Evolutionary conservation across 768 basidiomycete species (phyloP).

Genomic region (Strobilomyces echinocephalus): DNA sequence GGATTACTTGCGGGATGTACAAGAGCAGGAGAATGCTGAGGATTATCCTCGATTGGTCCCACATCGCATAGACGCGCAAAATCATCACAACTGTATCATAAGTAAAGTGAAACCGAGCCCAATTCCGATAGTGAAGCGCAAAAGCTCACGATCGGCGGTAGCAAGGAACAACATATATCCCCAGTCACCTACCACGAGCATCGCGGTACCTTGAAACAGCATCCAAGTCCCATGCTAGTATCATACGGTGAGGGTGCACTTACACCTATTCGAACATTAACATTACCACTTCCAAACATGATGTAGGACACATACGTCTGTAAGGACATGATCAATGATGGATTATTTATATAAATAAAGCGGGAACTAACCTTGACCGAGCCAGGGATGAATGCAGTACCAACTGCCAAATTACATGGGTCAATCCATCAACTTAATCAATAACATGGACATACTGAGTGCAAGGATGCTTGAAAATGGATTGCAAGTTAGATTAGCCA

Average conservation of each 20-base stretch:
- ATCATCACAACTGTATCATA: not conserved
- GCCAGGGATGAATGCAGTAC: too few species aligned
- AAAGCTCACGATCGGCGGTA: not conserved
- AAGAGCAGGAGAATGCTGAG: not conserved
- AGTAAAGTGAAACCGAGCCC: not conserved
- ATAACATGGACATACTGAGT: not conserved
- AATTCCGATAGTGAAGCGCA: not conserved
- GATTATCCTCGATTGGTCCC: not conserved
- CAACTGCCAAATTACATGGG: not conserved
- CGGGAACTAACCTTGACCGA: too few species aligned
- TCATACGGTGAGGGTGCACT: not conserved
- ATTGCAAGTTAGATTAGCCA: not conserved
- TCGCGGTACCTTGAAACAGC: not conserved
- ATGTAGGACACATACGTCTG: slow-evolving; percentile 7
- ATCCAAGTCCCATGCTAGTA: not conserved
- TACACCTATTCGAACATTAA: slow-evolving; percentile 8
- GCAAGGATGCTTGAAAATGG: not conserved
- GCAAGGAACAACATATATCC: not conserved
- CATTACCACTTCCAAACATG: not conserved
- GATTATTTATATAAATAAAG: not conserved
- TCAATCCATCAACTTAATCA: not conserved
- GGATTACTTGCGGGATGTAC: not conserved
- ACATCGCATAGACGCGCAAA: not conserved
- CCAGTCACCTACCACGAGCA: not conserved
- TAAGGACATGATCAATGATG: not conserved